Base-by-base conservation (phyloP, 208 protist species). In the Leishmania arabica region DNA sequence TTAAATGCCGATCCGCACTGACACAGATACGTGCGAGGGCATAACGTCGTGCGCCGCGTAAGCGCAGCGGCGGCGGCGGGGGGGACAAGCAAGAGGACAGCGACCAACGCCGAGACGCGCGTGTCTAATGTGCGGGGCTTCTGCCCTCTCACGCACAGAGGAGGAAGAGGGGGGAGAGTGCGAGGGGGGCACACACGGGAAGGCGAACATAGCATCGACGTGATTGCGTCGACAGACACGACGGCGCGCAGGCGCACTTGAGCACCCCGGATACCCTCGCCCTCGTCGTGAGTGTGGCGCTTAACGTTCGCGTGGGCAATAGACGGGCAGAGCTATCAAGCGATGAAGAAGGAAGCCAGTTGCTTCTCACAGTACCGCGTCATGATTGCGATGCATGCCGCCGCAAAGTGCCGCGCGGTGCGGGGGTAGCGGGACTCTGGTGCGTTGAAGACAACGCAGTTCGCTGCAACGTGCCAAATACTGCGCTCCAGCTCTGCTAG, bases 401-500 rank as follows among this genome's bases (percentile, higher is more conserved):
- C 47, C 2, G 91, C 92, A 73, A 97, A 97, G 49, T 82, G 75
- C 6, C 91, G 73, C 2, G 92, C 94, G 5, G 89, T 93, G 56
- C 75, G 84, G 11, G 92, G 94, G 80, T 95, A 97, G 68, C 87
- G 89, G 1, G 89, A 89, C 78, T 97, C 91, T 0, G 94, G 94
- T 13, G 90, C 94, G 78, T 97, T 97, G 84, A 97, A 97, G 40
- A 92, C 69, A 53, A 90, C 92, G 83, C 92, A 97, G 86, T 97
- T 97, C 31, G 91, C 89, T 17, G 92, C 86, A 40, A 95, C 94
- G 56, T 93, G 91, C 92, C 94, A 97, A 5, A 95, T 76, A 9
- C 88, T 88, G 40, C 89, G 88, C 79, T 97, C 92, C 77, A 97
- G 81, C 56, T 95, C 91, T 15, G 89, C 88, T 0, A 96, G 51